A percentile compares a stretch with the other conserved stretches of the same genome.
Conservation (phyloP, 805 yeast genomes). For the Kodamaea leandrae region DNA sequence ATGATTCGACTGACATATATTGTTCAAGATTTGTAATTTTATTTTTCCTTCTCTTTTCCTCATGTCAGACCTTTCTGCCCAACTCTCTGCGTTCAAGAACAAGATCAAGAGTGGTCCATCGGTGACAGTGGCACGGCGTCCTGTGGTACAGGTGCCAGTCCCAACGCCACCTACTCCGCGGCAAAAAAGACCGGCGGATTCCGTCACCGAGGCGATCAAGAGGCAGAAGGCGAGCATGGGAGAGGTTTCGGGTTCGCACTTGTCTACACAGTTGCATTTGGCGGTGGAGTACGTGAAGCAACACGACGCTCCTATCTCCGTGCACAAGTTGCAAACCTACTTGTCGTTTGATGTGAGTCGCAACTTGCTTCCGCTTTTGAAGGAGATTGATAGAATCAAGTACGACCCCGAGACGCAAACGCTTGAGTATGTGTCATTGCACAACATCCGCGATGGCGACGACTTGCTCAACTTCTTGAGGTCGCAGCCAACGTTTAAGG, state of each 20-base stretch:
- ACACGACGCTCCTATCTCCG: slow-evolving; percentile 66
- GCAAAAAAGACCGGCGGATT: slow-evolving; percentile 16
- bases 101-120: slow-evolving; percentile 45
- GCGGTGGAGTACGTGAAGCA: slow-evolving; percentile 88
- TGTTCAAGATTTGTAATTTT: background rate
- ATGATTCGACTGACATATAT: no score
- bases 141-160: slow-evolving; percentile 13
- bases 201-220: slow-evolving; percentile 34
- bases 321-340: slow-evolving; percentile 64
- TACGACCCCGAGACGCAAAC: slow-evolving; percentile 62
- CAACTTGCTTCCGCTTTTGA: slow-evolving; percentile 66
- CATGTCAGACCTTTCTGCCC: slow-evolving; percentile 41
- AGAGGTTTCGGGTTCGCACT: slow-evolving; percentile 53
- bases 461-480: slow-evolving; percentile 73
- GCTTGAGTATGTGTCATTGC: slow-evolving; percentile 83
- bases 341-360: slow-evolving; percentile 58
- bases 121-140: slow-evolving; percentile 33
- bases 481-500: slow-evolving; percentile 82
- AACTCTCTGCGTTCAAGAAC: slow-evolving; percentile 45
- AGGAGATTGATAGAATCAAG: slow-evolving; percentile 73
- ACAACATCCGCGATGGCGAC: slow-evolving; percentile 77
- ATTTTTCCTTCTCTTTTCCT: background rate
- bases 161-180: slow-evolving; percentile 10
- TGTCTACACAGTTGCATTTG: slow-evolving; percentile 81
- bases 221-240: slow-evolving; percentile 29